Percentiles rank a stretch among this genome's conserved stretches.
Evolutionary conservation across 805 yeast species (phyloP).

Genomic region (Monosporozyma aerobia): DNA sequence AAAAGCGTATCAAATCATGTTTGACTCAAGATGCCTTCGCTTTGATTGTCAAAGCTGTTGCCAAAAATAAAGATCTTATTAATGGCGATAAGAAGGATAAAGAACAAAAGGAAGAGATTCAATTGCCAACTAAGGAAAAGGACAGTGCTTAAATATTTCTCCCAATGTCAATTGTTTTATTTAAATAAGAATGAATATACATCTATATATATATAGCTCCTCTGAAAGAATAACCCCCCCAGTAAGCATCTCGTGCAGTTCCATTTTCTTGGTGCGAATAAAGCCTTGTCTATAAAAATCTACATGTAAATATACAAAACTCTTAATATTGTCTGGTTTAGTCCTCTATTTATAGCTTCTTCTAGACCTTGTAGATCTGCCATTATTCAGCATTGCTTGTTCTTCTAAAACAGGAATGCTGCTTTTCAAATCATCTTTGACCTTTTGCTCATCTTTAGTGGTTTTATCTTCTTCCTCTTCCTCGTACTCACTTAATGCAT

Average conservation of each 20-base stretch:
- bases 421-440: neutral
- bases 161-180: neutral
- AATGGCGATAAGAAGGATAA: constrained; percentile 6
- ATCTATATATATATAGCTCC: neutral
- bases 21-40: constrained; percentile 51
- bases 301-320: neutral
- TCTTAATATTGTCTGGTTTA: neutral
- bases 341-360: neutral
- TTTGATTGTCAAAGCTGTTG: constrained; percentile 62
- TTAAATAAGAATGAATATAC: neutral
- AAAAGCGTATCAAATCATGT: constrained; percentile 29
- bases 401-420: neutral
- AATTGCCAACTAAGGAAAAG: neutral
- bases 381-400: neutral
- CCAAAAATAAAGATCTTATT: constrained; percentile 43
- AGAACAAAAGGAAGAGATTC: constrained; percentile 10
- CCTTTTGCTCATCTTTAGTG: neutral
- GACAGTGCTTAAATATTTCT: neutral
- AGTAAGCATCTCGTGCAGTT: neutral
- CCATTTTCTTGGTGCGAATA: neutral
- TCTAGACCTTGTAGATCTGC: neutral
- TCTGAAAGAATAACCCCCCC: neutral
- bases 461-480: constrained; percentile 2
- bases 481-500: neutral
- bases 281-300: neutral